Percentiles rank a stretch among this genome's conserved stretches.
Evolutionary conservation across 495 filamentous ascomycete species (phyloP).

Genomic region (Trichoderma reesei): DNA sequence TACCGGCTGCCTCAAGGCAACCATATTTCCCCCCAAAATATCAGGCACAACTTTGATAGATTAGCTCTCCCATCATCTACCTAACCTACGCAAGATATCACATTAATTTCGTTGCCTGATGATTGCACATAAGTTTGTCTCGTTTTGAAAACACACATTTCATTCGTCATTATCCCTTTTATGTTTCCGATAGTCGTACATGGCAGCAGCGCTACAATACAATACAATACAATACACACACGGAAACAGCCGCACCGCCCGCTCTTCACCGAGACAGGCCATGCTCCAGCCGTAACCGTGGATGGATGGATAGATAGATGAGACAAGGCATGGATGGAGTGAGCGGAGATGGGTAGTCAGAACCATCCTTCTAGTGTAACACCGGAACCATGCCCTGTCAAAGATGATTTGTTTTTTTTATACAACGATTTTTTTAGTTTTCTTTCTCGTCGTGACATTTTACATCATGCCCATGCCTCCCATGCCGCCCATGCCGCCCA

Average conservation of each 20-base stretch:
- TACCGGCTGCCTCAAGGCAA: background rate
- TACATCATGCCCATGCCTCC: constrained; percentile 50
- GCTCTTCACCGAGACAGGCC: background rate
- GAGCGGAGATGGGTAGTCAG: constrained; percentile 6
- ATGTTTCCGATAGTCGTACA: constrained; percentile 4
- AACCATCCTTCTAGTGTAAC: constrained; percentile 17
- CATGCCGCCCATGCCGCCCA: constrained; percentile 58
- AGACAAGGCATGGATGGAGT: background rate
- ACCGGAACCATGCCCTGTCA: constrained; percentile 20
- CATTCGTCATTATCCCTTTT: constrained; percentile 8
- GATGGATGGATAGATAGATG: background rate
- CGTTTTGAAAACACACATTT: constrained; percentile 1
- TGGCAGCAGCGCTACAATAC: constrained; percentile 8
- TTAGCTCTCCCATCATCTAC: too few relatives aligned
- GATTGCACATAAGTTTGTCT: background rate
- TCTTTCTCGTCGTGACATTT: constrained; percentile 11
- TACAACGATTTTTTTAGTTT: constrained; percentile 16
- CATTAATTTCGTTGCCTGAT: background rate
- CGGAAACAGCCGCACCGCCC: background rate
- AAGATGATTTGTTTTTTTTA: constrained; percentile 10
- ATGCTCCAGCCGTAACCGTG: background rate
- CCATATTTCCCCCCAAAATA: background rate
- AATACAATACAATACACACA: constrained; percentile 7
- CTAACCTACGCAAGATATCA: background rate
- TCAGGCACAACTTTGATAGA: too few relatives aligned